Conservation (phyloP, 2,329 filamentous ascomycete genomes). For the Orbilia ellipsospora region DNA sequence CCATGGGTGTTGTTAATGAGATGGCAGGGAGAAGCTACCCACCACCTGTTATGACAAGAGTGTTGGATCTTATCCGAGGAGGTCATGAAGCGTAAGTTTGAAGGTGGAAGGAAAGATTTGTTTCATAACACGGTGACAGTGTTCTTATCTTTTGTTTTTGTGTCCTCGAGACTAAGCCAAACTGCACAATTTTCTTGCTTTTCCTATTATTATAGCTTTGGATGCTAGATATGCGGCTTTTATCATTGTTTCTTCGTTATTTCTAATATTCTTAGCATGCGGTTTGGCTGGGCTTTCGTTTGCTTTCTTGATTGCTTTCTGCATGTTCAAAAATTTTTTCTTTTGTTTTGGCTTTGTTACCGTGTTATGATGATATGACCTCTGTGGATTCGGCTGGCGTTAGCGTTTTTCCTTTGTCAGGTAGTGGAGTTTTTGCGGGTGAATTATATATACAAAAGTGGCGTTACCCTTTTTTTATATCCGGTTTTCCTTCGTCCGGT, state of each 20-base stretch:
- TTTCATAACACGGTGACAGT: slow-evolving; percentile 43
- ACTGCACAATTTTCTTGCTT: slow-evolving; percentile 45
- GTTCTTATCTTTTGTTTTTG: slow-evolving; percentile 20
- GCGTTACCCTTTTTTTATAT: slow-evolving; percentile 24
- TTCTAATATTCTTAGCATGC: slow-evolving; percentile 29
- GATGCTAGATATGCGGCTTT: slow-evolving; percentile 1
- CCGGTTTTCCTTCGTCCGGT: neutral
- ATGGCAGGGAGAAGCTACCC: slow-evolving; percentile 93
- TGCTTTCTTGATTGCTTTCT: slow-evolving; percentile 4
- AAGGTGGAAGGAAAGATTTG: slow-evolving; percentile 6
- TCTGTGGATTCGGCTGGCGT: slow-evolving; percentile 31
- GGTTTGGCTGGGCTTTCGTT: slow-evolving; percentile 49
- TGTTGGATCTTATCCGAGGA: slow-evolving; percentile 83
- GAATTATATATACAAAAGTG: slow-evolving; percentile 29
- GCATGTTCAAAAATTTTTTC: neutral
- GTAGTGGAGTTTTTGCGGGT: slow-evolving; percentile 23
- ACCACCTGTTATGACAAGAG: slow-evolving; percentile 89
- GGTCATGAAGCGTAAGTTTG: slow-evolving; percentile 46
- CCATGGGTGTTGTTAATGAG: slow-evolving; percentile 83
- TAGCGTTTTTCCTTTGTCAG: slow-evolving; percentile 34
- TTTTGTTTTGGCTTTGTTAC: slow-evolving; percentile 6
- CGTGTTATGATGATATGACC: slow-evolving; percentile 51
- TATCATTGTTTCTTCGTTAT: slow-evolving; percentile 10
- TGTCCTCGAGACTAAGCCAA: slow-evolving; percentile 36
- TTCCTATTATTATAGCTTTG: slow-evolving; percentile 27